Evolutionary conservation across 1,284 basidiomycete species (phyloP), one percentile per base, ranked within the genome.

Genomic region (Chiua sp.): DNA sequence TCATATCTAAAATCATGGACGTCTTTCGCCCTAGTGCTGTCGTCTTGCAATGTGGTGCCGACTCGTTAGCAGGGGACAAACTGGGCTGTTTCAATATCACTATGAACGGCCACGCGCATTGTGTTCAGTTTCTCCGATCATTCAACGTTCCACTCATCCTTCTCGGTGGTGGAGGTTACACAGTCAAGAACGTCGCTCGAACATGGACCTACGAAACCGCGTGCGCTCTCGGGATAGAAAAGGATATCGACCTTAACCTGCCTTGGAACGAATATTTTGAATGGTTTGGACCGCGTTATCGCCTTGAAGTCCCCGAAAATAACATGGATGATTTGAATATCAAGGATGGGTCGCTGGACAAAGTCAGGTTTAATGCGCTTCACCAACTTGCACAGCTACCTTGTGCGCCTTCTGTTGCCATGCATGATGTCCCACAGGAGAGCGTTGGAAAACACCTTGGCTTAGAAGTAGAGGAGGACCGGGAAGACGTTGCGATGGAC

Each of bases 201-300:
- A 90, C 93, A 15, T 99, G 97, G 97, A 91, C 96, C 23, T 98
- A 94, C 77, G 98, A 99, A 76, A 99, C 98, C 0, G 96, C 95
- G 0, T 91, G 97, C 69, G 92, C 96, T 37, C 85, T 97, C 20
- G 96, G 94, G 2, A 83, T 93, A 51, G 90, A 96, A 71, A 77
- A 86, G 46, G 83, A 83, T 7, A 90, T 98, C 56, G 87, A 93
- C 65, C 85, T 86, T 42, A 90, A 93, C 69, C 75, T 99, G 63
- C 97, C 97, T 0, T 98, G 93, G 87, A 98, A 94, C 76, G 91
- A 96, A 69, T 98, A 96, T 76, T 94, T 98, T 73, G 96, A 98
- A 75, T 99, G 96, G 88, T 99, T 96, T 75, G 97, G 96, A 0
- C 98, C 98, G 16, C 84, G 96, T 59, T 99, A 97, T 78, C 86